Evolutionary conservation across 331 rosid genomes (phyloP).

Genomic region (Arachis monticola): DNA sequence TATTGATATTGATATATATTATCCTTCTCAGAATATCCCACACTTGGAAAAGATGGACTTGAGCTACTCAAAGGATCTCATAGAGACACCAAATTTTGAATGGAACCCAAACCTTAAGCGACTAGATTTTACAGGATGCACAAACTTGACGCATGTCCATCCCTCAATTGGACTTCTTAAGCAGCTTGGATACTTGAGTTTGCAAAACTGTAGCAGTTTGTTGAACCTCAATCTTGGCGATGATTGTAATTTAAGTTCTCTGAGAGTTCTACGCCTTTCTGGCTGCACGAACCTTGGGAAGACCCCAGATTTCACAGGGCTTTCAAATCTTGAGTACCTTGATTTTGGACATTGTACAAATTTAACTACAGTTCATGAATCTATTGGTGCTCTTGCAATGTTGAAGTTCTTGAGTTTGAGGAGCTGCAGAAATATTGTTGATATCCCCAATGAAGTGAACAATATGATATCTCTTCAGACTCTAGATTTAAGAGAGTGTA

Average conservation of each 20-base stretch:
- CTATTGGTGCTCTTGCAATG: not conserved
- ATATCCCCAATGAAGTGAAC: not conserved
- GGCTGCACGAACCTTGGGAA: not conserved
- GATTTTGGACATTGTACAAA: not conserved
- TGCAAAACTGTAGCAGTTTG: no score
- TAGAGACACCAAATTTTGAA: not conserved
- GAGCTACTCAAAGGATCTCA: not conserved
- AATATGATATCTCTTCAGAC: not conserved
- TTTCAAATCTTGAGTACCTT: not conserved
- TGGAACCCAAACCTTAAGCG: not conserved
- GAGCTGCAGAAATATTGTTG: not conserved
- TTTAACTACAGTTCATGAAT: not conserved
- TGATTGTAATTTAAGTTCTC: not conserved
- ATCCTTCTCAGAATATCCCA: not conserved
- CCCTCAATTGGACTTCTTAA: not conserved
- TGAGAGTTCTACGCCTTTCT: not conserved
- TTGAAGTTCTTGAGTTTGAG: not conserved
- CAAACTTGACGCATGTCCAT: not conserved
- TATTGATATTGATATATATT: no score
- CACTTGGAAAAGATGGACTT: no score
- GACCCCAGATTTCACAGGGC: not conserved
- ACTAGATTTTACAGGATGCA: not conserved
- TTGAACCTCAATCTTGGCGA: not conserved
- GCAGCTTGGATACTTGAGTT: not conserved
- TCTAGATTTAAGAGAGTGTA: slow-evolving; percentile 9